A percentile compares a stretch with the other conserved stretches of the same genome.
phyloP scores from a whole-genome alignment of 2,329 filamentous ascomycete species.

The Cryphonectria carpinicola region DNA sequence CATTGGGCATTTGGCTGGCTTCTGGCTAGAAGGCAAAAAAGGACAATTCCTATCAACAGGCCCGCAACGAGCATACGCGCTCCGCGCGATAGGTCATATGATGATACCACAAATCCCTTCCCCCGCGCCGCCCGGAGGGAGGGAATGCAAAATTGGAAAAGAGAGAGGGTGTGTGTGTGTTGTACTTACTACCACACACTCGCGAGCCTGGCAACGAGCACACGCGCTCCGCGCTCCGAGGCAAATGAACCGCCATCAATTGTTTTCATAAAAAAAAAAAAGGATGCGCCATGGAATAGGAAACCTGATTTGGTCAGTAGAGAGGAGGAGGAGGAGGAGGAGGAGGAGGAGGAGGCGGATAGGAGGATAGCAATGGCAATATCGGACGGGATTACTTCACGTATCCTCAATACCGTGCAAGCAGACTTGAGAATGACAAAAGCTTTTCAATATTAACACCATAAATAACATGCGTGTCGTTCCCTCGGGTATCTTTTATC shows the following conservation, averaged over 20 bases:
- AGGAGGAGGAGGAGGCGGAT: slow-evolving; percentile 1
- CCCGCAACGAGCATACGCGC: slow-evolving; percentile 30
- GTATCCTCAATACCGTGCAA: slow-evolving; percentile 5
- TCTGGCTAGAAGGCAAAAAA: slow-evolving; percentile 17
- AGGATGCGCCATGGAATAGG: slow-evolving; percentile 17
- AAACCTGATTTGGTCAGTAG: slow-evolving; percentile 5
- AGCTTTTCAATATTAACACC: background rate
- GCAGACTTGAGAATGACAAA: slow-evolving; percentile 16
- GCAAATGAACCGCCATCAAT: slow-evolving; percentile 25
- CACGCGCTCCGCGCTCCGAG: slow-evolving; percentile 29
- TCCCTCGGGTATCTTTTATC: background rate
- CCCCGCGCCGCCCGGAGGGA: background rate
- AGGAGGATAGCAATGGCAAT: slow-evolving; percentile 5
- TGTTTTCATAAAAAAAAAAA: background rate
- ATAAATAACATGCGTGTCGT: background rate
- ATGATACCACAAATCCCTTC: slow-evolving; percentile 23
- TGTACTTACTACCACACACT: slow-evolving; percentile 19
- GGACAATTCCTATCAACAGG: slow-evolving; percentile 27
- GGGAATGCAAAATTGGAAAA: slow-evolving; percentile 8
- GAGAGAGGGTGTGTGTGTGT: background rate
- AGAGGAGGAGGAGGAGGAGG: background rate
- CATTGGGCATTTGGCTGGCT: slow-evolving; percentile 18
- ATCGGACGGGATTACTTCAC: background rate
- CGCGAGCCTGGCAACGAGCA: slow-evolving; percentile 29
- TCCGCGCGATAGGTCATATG: slow-evolving; percentile 31